phyloP scores from a whole-genome alignment of 345 rosid genomes.

The Eucalyptus melliodora region DNA sequence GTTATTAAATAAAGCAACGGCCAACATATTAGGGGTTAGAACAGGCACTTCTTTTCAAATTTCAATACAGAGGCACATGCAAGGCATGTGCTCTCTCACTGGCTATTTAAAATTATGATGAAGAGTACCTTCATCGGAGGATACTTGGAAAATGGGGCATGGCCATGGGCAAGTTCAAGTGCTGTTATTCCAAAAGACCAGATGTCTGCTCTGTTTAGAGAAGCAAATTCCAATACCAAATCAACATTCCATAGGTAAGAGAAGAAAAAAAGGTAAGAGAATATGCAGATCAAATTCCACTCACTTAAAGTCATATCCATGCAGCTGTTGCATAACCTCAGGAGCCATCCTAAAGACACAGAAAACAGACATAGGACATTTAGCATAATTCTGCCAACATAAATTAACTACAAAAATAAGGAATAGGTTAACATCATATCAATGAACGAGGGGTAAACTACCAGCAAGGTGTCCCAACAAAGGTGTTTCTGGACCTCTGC shows the following conservation, averaged over 20 bases:
- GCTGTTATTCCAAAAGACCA: constrained; percentile 99
- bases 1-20: background rate
- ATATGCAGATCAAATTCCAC: constrained; percentile 10
- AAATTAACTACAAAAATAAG: background rate
- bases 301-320: constrained; percentile 99
- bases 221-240: background rate
- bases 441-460: constrained; percentile 1
- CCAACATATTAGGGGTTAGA: background rate
- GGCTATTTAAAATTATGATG: background rate
- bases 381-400: background rate
- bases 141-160: constrained; percentile 98
- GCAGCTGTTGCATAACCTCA: constrained; percentile 99
- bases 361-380: background rate
- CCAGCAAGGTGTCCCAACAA: constrained; percentile 99
- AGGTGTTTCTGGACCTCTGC: constrained; percentile 94
- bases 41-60: background rate
- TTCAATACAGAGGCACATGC: background rate
- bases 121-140: constrained; percentile 85
- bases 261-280: background rate
- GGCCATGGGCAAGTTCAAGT: constrained; percentile 97
- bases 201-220: constrained; percentile 77
- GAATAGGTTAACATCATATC: background rate
- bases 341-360: constrained; percentile 90
- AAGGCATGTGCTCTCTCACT: background rate
- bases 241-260: background rate